Evolutionary conservation across 2,329 filamentous ascomycete genomes (phyloP).

Genomic region (Emmonsiellopsis sp.): DNA sequence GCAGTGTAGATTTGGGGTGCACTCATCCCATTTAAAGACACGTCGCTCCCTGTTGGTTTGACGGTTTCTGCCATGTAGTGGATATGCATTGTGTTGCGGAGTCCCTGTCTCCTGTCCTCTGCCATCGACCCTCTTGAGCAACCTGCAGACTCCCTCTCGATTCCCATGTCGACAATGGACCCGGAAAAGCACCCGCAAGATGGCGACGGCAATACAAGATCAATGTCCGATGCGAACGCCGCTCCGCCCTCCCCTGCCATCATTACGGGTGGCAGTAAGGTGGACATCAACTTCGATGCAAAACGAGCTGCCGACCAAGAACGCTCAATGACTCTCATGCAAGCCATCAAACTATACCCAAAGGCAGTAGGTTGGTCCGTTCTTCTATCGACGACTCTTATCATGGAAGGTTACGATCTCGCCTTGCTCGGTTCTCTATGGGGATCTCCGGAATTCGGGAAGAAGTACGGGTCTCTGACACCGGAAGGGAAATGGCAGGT

Average conservation of each 20-base stretch:
- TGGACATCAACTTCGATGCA: constrained; percentile 8
- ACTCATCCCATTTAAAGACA: neutral
- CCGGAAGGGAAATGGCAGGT: constrained; percentile 16
- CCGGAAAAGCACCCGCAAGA: neutral
- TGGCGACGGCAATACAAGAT: neutral
- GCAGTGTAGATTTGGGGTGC: neutral
- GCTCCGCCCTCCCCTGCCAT: neutral
- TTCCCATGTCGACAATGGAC: neutral
- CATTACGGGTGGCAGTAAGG: neutral
- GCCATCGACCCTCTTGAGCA: neutral
- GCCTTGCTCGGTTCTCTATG: constrained; percentile 26
- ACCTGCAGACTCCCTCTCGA: neutral
- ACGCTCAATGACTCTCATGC: constrained; percentile 24
- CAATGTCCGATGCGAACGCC: neutral
- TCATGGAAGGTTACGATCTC: constrained; percentile 35
- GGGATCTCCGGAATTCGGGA: constrained; percentile 18
- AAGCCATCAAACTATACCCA: constrained; percentile 21
- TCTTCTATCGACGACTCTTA: constrained; percentile 25
- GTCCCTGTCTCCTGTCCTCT: neutral
- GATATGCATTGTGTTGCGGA: neutral
- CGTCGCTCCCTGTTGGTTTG: neutral
- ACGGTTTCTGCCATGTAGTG: neutral
- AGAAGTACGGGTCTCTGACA: constrained; percentile 19
- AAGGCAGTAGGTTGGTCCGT: constrained; percentile 30
- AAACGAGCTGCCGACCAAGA: constrained; percentile 25